These are phyloP conservation scores for Nissolia schottii DNA, from an alignment of 306 rosid genomes.

Conservation along the genomic window DNA sequence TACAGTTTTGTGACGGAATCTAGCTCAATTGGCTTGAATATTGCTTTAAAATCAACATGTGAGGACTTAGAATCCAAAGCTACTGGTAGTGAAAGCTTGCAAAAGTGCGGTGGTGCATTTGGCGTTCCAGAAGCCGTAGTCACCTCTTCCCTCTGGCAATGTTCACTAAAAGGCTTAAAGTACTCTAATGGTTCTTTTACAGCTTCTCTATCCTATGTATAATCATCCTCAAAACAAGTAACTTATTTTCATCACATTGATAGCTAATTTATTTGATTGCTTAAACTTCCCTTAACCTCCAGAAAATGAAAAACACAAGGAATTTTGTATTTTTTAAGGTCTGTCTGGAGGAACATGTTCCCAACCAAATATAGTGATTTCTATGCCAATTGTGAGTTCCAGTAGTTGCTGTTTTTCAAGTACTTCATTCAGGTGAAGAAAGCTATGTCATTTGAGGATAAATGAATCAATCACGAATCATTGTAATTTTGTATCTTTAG, in stretches of 20 bases:
- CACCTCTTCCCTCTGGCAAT: slow-evolving; percentile 27
- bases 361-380: slow-evolving; percentile 15
- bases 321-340: neutral
- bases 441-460: neutral
- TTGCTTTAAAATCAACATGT: slow-evolving; percentile 54
- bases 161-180: slow-evolving; percentile 31
- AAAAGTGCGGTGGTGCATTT: slow-evolving; percentile 31
- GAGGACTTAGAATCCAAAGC: slow-evolving; percentile 43
- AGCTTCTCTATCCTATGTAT: slow-evolving; percentile 32
- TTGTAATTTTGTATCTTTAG: neutral
- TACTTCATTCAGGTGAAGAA: neutral
- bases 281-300: neutral
- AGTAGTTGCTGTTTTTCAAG: neutral
- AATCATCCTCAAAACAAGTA: slow-evolving; percentile 6
- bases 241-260: slow-evolving; percentile 15
- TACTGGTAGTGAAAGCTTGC: slow-evolving; percentile 24
- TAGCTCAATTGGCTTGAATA: slow-evolving; percentile 60
- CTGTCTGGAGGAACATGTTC: slow-evolving; percentile 15
- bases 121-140: slow-evolving; percentile 59
- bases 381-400: neutral
- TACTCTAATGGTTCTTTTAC: slow-evolving; percentile 34
- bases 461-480: neutral
- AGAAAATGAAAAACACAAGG: neutral
- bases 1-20: slow-evolving; percentile 69
- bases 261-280: slow-evolving; percentile 13